A percentile compares a stretch with the other conserved stretches of the same genome.
phyloP scores from a whole-genome alignment of 371 early-diverging fungal species.

The Actinomortierella wolfii region DNA sequence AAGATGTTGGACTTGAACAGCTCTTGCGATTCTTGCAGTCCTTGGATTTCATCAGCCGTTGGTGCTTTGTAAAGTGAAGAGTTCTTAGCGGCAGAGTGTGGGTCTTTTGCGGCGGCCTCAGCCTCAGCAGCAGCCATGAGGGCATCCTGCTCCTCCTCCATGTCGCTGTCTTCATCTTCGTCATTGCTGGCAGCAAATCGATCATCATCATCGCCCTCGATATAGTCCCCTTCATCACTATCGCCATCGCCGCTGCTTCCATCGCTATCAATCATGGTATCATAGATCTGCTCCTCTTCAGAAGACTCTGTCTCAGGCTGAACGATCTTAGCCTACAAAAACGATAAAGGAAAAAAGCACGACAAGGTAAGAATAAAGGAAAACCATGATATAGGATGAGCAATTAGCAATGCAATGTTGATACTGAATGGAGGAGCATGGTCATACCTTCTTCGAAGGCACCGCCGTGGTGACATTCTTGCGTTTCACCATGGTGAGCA shows the following conservation, averaged over 20 bases:
- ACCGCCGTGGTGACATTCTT: too few species aligned
- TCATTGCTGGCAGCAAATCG: conserved; percentile 30
- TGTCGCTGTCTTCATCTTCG: conserved; percentile 20
- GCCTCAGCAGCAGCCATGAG: conserved; percentile 48
- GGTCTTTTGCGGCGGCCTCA: conserved; percentile 40
- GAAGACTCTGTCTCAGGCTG: conserved; percentile 34
- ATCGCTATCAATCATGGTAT: conserved; percentile 42
- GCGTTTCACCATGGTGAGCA: too few species aligned
- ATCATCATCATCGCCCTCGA: conserved; percentile 53
- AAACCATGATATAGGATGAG: too few species aligned
- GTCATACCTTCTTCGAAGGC: too few species aligned
- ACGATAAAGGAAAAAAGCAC: conserved; percentile 5
- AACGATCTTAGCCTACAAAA: conserved; percentile 16
- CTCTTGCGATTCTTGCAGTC: conserved; percentile 79
- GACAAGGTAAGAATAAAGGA: too few species aligned
- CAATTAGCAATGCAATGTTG: too few species aligned
- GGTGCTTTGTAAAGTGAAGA: conserved; percentile 55
- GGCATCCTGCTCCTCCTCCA: conserved; percentile 43
- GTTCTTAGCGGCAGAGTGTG: conserved; percentile 22
- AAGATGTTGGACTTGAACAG: conserved; percentile 92
- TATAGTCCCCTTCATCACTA: conserved; percentile 47
- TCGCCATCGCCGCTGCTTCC: conserved; percentile 50
- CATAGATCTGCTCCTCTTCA: conserved; percentile 28
- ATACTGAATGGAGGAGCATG: too few species aligned
- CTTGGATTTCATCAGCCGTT: conserved; percentile 84